These are phyloP conservation scores for Colletotrichum plurivorum DNA, from an alignment of 2,329 filamentous ascomycete species.

Conservation along the genomic window DNA sequence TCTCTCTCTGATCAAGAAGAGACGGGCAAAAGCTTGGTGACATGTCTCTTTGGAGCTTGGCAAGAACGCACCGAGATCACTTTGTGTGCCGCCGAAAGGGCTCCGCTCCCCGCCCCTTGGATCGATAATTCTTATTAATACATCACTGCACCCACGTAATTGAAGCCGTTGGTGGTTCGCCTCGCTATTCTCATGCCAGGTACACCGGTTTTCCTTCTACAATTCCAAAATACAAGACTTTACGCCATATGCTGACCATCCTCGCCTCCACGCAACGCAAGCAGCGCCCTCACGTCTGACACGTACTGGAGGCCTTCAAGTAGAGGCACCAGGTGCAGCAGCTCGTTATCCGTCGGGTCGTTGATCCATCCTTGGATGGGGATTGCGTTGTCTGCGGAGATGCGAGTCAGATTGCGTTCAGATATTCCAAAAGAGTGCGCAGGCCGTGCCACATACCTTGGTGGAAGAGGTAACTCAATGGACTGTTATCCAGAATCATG, in stretches of 20 bases:
- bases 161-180: conserved; percentile 34
- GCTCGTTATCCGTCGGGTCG: conserved; percentile 95
- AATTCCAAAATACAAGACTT: conserved; percentile 35
- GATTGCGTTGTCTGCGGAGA: conserved; percentile 90
- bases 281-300: conserved; percentile 91
- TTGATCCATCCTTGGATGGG: conserved; percentile 99
- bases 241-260: conserved; percentile 72
- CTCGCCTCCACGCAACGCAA: conserved; percentile 91
- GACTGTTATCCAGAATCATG: conserved; percentile 99
- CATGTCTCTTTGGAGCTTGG: conserved; percentile 17
- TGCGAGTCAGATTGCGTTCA: conserved; percentile 4
- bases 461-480: conserved; percentile 98
- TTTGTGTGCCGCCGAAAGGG: not conserved
- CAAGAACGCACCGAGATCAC: conserved; percentile 4
- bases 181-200: conserved; percentile 33
- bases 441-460: conserved; percentile 76
- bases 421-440: not conserved
- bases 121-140: conserved; percentile 37
- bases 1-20: not conserved
- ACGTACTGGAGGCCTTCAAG: conserved; percentile 97
- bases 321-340: conserved; percentile 92
- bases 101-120: not conserved
- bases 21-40: conserved; percentile 4
- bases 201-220: conserved; percentile 31
- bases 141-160: conserved; percentile 31